Percentiles rank a stretch among this genome's conserved stretches.
Evolutionary conservation across 2,329 filamentous ascomycete species (phyloP).

Genomic region (Penicillium brevicompactum): DNA sequence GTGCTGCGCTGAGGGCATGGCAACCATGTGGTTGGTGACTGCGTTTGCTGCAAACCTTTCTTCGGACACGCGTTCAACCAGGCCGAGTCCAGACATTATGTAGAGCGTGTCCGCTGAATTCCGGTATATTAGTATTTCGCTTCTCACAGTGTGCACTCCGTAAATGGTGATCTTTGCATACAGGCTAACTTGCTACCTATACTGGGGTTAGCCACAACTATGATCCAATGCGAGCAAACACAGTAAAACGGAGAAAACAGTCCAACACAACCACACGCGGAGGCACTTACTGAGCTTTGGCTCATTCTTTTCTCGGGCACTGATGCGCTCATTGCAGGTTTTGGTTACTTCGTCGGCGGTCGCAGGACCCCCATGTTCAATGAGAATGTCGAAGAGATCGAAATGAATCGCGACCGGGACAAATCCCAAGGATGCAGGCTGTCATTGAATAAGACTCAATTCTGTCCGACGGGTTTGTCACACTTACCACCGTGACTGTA

Average conservation of each 20-base stretch:
- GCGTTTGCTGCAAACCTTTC: conserved; percentile 34
- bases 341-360: conserved; percentile 31
- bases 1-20: conserved; percentile 38
- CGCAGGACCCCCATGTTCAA: conserved; percentile 25
- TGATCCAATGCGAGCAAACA: neutral
- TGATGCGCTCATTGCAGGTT: conserved; percentile 19
- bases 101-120: conserved; percentile 39
- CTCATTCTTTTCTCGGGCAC: conserved; percentile 9
- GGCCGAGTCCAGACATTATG: conserved; percentile 39
- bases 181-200: conserved; percentile 17
- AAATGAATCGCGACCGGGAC: conserved; percentile 41
- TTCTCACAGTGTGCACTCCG: too few relatives aligned
- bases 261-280: neutral
- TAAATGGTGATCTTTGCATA: neutral
- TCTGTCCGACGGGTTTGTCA: neutral
- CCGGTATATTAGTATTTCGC: neutral
- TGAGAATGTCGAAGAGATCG: conserved; percentile 34
- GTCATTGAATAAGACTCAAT: neutral
- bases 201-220: neutral
- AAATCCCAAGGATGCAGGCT: conserved; percentile 41
- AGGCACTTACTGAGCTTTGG: conserved; percentile 27
- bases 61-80: conserved; percentile 37
- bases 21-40: conserved; percentile 37
- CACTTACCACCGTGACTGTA: conserved; percentile 30
- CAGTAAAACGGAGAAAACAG: neutral